phyloP scores from a whole-genome alignment of 345 rosid species.

The Arabis hirsuta region DNA sequence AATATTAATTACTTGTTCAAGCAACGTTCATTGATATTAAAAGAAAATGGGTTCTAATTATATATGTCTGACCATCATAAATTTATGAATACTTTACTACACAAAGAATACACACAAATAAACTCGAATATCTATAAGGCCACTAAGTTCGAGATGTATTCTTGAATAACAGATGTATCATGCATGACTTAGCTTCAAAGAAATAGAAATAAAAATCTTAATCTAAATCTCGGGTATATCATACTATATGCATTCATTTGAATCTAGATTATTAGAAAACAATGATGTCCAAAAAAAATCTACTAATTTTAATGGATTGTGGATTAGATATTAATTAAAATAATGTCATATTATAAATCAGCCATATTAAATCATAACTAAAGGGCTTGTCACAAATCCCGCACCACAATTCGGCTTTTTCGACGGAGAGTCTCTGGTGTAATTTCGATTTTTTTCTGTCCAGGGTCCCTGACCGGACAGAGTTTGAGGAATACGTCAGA shows the following conservation, averaged over 20 bases:
- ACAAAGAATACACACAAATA: slow-evolving; percentile 7
- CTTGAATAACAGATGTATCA: not conserved
- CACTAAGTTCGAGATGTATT: slow-evolving; percentile 12
- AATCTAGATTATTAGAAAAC: slow-evolving; percentile 11
- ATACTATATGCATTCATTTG: not conserved
- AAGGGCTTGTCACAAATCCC: no score
- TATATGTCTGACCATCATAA: slow-evolving; percentile 4
- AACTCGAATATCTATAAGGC: slow-evolving; percentile 3
- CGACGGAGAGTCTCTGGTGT: no score
- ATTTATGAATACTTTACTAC: not conserved
- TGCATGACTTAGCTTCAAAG: slow-evolving; percentile 16
- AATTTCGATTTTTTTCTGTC: no score
- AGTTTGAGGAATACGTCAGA: no score
- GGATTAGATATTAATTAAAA: slow-evolving; percentile 5
- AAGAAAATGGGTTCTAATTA: not conserved
- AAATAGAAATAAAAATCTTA: not conserved
- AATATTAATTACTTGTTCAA: slow-evolving; percentile 8
- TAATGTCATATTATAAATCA: slow-evolving; percentile 16
- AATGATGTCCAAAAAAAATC: slow-evolving; percentile 22
- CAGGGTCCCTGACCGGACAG: no score
- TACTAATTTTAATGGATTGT: not conserved
- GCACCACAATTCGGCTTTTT: no score
- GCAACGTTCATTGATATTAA: slow-evolving; percentile 12
- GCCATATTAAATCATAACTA: slow-evolving; percentile 2
- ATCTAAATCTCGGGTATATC: not conserved